Base-by-base conservation (phyloP, 139 green algal genomes). In the Picochlorum sp. region DNA sequence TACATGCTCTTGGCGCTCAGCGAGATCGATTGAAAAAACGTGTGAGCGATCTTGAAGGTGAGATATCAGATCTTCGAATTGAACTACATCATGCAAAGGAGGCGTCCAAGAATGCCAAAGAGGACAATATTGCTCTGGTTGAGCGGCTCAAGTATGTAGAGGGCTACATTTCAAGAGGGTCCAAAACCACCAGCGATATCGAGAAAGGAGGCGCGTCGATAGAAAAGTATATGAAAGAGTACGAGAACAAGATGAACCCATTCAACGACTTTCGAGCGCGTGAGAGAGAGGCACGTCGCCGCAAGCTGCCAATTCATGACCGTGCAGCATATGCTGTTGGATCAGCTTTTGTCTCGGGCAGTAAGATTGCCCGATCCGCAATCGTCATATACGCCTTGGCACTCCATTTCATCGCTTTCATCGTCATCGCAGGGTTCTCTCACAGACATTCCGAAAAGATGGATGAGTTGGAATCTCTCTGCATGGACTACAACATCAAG, bases 91-190 rank as follows among this genome's bases (percentile, higher is more conserved):
- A 66, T 34, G 66, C 37, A 23, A 66, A 56, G 24, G 69, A 41
- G 1, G 58, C 69, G 3, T 49, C 78, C 6, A 76, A 80, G 23
- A 74, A 81, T 3, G 68, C 74, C 6, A 66, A 77, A 11, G 83
- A 83, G 0, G 91, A 97, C 77, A 97, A 97, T 64, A 66, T 97
- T n/a, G 85, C 87, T 1, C 82, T 97, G 2, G 75, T 92, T 24
- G 91, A 96, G 77, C 79, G 90, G 51, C 75, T 97, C 37, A 79
- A 82, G 47, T 97, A 82, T 71, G 79, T 92, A 62, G 77, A 90
- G 54, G 21, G 28, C 16, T 65, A 49, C 41, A 28, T 56, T 41
- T 9, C 15, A 15, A 66, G 41, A n/a, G 50, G 38, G 24, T 21
- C 58, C 41, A 32, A 61, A 41, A 60, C 63, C 56, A 59, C 24